phyloP scores from a whole-genome alignment of 345 rosid species.

The Erucastrum elatum region DNA sequence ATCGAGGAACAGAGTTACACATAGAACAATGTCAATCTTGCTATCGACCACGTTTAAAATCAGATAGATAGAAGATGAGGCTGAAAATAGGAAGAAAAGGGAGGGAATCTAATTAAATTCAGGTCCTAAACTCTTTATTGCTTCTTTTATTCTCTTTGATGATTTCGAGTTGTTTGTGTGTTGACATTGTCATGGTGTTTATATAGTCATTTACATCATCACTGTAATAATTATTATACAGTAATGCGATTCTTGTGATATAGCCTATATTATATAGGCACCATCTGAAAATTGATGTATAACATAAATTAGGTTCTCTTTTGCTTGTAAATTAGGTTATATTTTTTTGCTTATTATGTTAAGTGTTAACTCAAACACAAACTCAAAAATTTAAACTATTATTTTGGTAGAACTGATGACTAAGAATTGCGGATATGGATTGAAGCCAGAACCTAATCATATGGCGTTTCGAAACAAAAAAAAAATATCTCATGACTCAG shows the following conservation, averaged over 20 bases:
- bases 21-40: conserved; percentile 64
- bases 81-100: conserved; percentile 74
- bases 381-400: neutral
- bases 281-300: neutral
- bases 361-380: neutral
- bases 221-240: neutral
- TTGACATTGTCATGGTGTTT: neutral
- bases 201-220: neutral
- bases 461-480: conserved; percentile 1
- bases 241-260: too few relatives aligned
- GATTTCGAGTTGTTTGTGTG: conserved; percentile 11
- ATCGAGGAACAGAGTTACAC: conserved; percentile 49
- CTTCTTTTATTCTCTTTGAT: conserved; percentile 16
- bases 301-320: neutral
- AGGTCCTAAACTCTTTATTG: conserved; percentile 22
- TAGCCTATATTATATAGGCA: too few relatives aligned
- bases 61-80: conserved; percentile 69
- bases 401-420: conserved; percentile 1
- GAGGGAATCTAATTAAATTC: conserved; percentile 51
- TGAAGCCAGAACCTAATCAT: neutral
- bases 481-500: neutral
- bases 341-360: conserved; percentile 2
- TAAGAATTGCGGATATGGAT: neutral
- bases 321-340: neutral
- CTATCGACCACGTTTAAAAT: conserved; percentile 67